Percentiles rank a stretch among this genome's conserved stretches.
These are phyloP conservation scores for Daldinia sp. DNA, from an alignment of 2,329 filamentous ascomycete species.

Conservation along the genomic window DNA sequence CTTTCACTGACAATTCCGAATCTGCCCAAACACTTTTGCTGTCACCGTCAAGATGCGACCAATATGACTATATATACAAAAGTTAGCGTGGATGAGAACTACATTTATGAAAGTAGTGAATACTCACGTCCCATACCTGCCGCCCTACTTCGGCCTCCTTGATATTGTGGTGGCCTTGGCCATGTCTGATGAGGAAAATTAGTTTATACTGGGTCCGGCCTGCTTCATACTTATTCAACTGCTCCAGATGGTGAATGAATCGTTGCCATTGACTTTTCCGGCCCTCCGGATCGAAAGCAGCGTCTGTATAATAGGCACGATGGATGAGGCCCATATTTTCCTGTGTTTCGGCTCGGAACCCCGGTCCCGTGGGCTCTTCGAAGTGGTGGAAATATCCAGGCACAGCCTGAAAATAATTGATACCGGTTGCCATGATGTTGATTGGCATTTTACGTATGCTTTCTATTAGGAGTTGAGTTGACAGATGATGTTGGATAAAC, in stretches of 20 bases:
- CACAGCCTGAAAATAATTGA: slow-evolving; percentile 19
- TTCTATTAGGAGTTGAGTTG: neutral
- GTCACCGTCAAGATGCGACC: slow-evolving; percentile 52
- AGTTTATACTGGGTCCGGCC: slow-evolving; percentile 60
- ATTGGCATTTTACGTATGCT: neutral
- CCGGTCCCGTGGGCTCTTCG: slow-evolving; percentile 27
- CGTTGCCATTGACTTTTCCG: slow-evolving; percentile 60
- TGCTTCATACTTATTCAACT: slow-evolving; percentile 54
- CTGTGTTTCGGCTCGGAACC: slow-evolving; percentile 33
- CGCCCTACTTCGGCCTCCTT: slow-evolving; percentile 36
- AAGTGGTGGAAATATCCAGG: slow-evolving; percentile 33
- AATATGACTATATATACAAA: slow-evolving; percentile 36
- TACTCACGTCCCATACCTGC: slow-evolving; percentile 32
- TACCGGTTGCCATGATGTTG: slow-evolving; percentile 2
- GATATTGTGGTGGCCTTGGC: slow-evolving; percentile 36
- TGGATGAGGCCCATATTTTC: slow-evolving; percentile 26
- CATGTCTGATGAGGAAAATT: slow-evolving; percentile 34
- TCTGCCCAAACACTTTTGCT: slow-evolving; percentile 51
- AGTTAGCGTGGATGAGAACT: neutral
- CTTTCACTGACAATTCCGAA: slow-evolving; percentile 59
- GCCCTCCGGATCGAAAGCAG: slow-evolving; percentile 19
- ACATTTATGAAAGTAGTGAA: neutral
- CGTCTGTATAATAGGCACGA: slow-evolving; percentile 34
- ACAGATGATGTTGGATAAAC: neutral
- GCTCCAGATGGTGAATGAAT: slow-evolving; percentile 56